Evolutionary conservation across 306 rosid genomes (phyloP).

Genomic region (Quercus gilva): DNA sequence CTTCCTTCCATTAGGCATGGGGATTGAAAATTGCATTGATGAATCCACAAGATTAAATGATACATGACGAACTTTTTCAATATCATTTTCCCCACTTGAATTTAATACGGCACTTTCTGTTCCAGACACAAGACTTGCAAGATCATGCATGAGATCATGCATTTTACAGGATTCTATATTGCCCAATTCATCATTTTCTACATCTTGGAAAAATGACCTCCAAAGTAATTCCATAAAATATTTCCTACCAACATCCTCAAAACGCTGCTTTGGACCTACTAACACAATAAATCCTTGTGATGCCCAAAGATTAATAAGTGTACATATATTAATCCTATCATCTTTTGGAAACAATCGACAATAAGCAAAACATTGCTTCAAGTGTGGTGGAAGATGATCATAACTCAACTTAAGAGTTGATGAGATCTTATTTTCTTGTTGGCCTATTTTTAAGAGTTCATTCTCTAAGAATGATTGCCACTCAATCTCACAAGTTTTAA

Average conservation of each 20-base stretch:
- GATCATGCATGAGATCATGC: slow-evolving; percentile 32
- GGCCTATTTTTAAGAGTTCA: too few species aligned
- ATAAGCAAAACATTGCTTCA: slow-evolving; percentile 27
- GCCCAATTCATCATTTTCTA: neutral
- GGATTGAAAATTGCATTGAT: too few species aligned
- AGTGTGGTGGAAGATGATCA: slow-evolving; percentile 16
- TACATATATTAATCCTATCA: neutral
- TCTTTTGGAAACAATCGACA: slow-evolving; percentile 20
- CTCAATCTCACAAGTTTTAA: fast-evolving
- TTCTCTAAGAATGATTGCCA: neutral
- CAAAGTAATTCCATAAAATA: slow-evolving; percentile 17
- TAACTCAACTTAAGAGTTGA: slow-evolving; percentile 20
- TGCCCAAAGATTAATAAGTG: neutral
- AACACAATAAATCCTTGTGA: slow-evolving; percentile 19
- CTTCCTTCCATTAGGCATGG: neutral
- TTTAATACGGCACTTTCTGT: neutral
- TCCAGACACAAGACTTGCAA: slow-evolving; percentile 14
- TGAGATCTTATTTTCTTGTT: neutral
- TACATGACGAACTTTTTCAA: slow-evolving; percentile 6
- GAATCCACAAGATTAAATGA: neutral
- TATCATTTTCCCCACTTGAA: neutral
- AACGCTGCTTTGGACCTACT: neutral
- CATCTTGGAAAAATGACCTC: slow-evolving; percentile 13
- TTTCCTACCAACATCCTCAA: slow-evolving; percentile 22
- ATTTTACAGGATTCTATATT: slow-evolving; percentile 16